Conservation (phyloP, 2,329 filamentous ascomycete genomes). For the Xylaria multiplex region DNA sequence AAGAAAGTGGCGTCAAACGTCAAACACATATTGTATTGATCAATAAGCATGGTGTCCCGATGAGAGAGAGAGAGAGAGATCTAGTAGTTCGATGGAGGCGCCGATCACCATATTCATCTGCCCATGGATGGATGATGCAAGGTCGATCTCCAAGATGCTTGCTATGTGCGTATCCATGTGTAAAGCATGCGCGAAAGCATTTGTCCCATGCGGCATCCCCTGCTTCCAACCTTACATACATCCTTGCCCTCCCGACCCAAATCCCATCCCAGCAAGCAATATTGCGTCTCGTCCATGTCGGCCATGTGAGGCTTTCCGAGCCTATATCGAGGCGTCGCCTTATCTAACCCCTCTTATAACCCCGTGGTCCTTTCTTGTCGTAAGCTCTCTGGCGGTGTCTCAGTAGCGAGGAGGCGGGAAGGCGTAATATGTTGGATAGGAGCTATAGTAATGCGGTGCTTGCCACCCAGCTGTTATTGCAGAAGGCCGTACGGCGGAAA, state of each 20-base stretch:
- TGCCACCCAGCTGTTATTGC: neutral
- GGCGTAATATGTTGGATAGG: neutral
- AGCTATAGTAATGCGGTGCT: conserved; percentile 1
- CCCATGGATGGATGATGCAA: too few relatives aligned
- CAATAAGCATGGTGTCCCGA: too few relatives aligned
- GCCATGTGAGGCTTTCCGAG: too few relatives aligned
- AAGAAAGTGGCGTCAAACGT: too few relatives aligned
- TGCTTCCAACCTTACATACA: neutral
- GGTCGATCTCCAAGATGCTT: too few relatives aligned
- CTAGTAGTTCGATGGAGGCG: too few relatives aligned
- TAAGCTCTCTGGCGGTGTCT: neutral
- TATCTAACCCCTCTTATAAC: neutral
- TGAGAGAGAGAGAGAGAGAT: too few relatives aligned
- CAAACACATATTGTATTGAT: too few relatives aligned
- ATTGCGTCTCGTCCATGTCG: neutral
- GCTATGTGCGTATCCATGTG: too few relatives aligned
- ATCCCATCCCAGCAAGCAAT: neutral
- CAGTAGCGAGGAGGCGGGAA: neutral
- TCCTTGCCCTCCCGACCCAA: neutral
- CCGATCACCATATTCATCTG: too few relatives aligned
- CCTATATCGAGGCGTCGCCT: too few relatives aligned
- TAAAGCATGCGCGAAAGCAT: neutral
- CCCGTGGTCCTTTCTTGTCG: neutral
- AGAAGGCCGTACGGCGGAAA: neutral
- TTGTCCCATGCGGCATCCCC: neutral